phyloP scores from a whole-genome alignment of 805 yeast genomes.

The Debaryomyces prosopidis region DNA sequence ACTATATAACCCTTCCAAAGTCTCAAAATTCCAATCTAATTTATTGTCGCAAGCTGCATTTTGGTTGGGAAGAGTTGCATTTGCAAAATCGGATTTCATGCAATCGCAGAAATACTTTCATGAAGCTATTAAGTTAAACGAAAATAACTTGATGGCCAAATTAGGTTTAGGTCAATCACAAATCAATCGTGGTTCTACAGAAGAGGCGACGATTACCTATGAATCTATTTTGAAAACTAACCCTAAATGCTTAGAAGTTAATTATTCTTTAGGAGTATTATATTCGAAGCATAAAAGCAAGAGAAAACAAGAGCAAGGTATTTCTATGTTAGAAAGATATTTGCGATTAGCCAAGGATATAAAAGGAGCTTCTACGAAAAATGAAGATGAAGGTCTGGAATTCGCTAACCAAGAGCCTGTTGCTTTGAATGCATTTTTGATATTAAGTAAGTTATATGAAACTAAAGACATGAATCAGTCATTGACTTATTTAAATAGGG shows the following conservation, averaged over 20 bases:
- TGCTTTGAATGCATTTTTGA: conserved; percentile 62
- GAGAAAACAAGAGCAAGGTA: conserved; percentile 53
- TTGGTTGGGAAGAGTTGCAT: conserved; percentile 85
- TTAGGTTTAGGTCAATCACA: conserved; percentile 88
- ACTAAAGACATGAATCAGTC: conserved; percentile 65
- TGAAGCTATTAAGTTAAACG: conserved; percentile 67
- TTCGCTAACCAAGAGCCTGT: conserved; percentile 52
- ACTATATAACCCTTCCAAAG: conserved; percentile 15
- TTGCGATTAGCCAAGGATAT: conserved; percentile 55
- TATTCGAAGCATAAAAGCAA: conserved; percentile 51
- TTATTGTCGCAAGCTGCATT: conserved; percentile 46
- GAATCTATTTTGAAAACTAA: conserved; percentile 69
- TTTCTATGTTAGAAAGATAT: conserved; percentile 67
- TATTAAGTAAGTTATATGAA: conserved; percentile 72
- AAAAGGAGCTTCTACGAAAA: conserved; percentile 28
- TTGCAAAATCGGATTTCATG: conserved; percentile 57
- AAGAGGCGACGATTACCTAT: conserved; percentile 84
- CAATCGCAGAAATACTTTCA: conserved; percentile 72
- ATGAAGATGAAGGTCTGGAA: conserved; percentile 17
- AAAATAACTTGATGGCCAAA: conserved; percentile 64
- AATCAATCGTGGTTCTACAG: conserved; percentile 66
- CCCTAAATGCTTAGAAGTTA: conserved; percentile 72
- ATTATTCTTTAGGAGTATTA: conserved; percentile 72
- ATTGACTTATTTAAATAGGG: conserved; percentile 58
- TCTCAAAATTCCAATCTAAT: conserved; percentile 29